phyloP scores from a whole-genome alignment of 306 rosid genomes.

The Glycyrrhiza uralensis region DNA sequence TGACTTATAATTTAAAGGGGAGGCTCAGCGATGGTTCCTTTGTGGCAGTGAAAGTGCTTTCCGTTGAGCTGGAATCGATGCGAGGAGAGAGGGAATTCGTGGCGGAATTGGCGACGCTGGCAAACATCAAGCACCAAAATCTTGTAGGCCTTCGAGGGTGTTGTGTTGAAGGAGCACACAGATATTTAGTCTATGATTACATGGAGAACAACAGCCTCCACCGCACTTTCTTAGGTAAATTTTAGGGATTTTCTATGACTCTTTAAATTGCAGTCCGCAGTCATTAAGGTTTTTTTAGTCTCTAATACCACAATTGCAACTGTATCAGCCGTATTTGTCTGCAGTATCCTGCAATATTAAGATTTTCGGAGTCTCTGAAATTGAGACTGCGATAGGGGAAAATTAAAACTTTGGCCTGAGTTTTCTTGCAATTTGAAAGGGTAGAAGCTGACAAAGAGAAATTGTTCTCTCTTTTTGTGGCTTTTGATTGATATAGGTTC shows the following conservation, averaged over 20 bases:
- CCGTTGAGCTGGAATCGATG: constrained; percentile 76
- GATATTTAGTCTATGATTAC: constrained; percentile 84
- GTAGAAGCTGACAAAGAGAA: not conserved
- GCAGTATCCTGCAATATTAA: too few relatives aligned
- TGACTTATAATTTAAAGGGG: constrained; percentile 44
- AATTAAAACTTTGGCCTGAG: too few relatives aligned
- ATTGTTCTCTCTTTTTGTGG: not conserved
- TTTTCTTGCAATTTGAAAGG: not conserved
- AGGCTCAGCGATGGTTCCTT: constrained; percentile 54
- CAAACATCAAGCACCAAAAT: constrained; percentile 67
- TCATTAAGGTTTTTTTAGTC: too few relatives aligned
- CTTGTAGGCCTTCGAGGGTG: constrained; percentile 74
- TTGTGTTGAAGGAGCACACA: constrained; percentile 69
- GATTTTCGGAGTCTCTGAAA: too few relatives aligned
- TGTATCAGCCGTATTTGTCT: too few relatives aligned
- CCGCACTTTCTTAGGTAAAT: constrained; percentile 55
- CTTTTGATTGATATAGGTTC: constrained; percentile 52
- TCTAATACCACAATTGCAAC: too few relatives aligned
- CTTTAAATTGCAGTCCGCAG: too few relatives aligned
- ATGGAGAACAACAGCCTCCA: constrained; percentile 87
- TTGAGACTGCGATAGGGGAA: too few relatives aligned
- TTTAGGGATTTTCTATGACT: not conserved
- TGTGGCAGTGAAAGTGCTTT: constrained; percentile 80
- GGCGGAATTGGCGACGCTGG: constrained; percentile 73
- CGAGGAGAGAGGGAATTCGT: constrained; percentile 84